phyloP scores from a whole-genome alignment of 495 filamentous ascomycete genomes.

The Staphylotrichum longicolle region DNA sequence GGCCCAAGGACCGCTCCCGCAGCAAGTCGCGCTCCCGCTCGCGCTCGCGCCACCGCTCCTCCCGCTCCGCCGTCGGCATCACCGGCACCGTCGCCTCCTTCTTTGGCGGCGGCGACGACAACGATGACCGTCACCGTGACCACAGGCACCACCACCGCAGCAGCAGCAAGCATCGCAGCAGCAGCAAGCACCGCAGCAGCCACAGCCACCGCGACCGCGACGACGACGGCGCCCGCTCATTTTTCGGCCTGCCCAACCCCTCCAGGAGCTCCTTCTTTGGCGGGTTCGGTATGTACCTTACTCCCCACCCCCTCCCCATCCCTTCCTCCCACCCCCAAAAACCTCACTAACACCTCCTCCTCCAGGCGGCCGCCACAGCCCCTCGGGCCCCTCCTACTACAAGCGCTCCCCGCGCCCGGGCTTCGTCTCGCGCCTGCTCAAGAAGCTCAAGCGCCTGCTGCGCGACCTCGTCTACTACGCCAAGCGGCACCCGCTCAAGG shows the following conservation, averaged over 20 bases:
- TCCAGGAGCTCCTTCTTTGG: conserved; percentile 44
- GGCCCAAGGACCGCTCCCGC: conserved; percentile 8
- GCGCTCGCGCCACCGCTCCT: conserved; percentile 25
- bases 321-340: conserved; percentile 55
- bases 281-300: conserved; percentile 44
- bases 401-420: conserved; percentile 69
- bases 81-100: conserved; percentile 32
- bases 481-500: conserved; percentile 74
- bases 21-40: conserved; percentile 33
- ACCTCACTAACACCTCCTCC: conserved; percentile 27
- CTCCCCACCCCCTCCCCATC: conserved; percentile 33
- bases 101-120: conserved; percentile 37
- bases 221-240: conserved; percentile 17
- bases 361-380: conserved; percentile 4
- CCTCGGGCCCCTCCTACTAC: conserved; percentile 62
- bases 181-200: conserved; percentile 26
- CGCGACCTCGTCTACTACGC: conserved; percentile 74
- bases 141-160: neutral
- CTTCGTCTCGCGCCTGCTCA: conserved; percentile 67
- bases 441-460: conserved; percentile 67
- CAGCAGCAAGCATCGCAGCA: conserved; percentile 4
- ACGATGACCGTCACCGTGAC: conserved; percentile 17
- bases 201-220: conserved; percentile 16
- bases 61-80: conserved; percentile 23
- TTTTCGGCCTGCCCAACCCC: conserved; percentile 31